phyloP scores from a whole-genome alignment of 352 stramenopile genomes.

The Pythium coloratum region DNA sequence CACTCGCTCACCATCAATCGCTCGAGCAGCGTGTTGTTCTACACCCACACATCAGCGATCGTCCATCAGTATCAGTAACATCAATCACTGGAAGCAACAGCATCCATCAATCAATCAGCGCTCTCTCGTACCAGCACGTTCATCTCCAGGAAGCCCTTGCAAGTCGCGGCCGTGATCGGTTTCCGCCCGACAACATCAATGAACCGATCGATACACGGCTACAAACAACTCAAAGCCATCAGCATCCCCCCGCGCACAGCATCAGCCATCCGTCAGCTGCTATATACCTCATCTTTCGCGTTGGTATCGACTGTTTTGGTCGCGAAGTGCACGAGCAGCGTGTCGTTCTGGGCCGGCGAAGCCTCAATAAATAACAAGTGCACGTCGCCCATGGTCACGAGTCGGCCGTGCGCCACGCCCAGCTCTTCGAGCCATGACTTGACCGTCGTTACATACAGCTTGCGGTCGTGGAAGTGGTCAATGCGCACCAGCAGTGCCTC shows the following conservation, averaged over 20 bases:
- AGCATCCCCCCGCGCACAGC: not conserved
- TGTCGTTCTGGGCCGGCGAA: constrained; percentile 34
- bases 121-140: constrained; percentile 73
- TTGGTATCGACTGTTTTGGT: constrained; percentile 61
- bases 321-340: constrained; percentile 49
- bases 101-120: not conserved
- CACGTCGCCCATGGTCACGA: constrained; percentile 62
- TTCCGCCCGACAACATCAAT: constrained; percentile 71
- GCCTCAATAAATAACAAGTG: constrained; percentile 66
- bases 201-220: constrained; percentile 70
- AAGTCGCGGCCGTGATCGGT: constrained; percentile 33
- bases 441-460: constrained; percentile 56
- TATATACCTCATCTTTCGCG: constrained; percentile 42
- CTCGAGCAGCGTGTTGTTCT: constrained; percentile 56
- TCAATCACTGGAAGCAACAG: not conserved
- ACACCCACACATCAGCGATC: constrained; percentile 8
- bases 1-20: constrained; percentile 73
- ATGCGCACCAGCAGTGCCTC: constrained; percentile 69
- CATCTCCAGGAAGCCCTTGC: constrained; percentile 81
- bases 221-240: not conserved
- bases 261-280: not conserved
- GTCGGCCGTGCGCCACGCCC: constrained; percentile 42
- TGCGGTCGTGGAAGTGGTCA: constrained; percentile 65
- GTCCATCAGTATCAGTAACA: not conserved
- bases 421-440: constrained; percentile 61